Evolutionary conservation across 768 basidiomycete species (phyloP).

Genomic region (Crassisporium funariophilum): DNA sequence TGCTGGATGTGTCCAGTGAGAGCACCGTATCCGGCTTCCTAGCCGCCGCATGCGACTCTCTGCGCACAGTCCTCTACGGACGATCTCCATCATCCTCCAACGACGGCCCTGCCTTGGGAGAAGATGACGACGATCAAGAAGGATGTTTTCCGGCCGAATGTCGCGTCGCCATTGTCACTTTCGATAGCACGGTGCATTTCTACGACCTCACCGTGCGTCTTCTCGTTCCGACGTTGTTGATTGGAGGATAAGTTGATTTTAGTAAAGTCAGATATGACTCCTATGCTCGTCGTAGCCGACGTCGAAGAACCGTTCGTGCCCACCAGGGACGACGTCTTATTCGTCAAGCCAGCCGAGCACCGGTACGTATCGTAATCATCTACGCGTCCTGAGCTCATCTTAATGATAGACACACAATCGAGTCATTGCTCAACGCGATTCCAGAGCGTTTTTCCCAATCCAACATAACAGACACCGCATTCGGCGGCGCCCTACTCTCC

Average conservation of each 20-base stretch:
- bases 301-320: constrained; percentile 93
- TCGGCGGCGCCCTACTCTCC: constrained; percentile 78
- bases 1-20: constrained; percentile 78
- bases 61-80: constrained; percentile 66
- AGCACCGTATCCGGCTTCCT: constrained; percentile 73
- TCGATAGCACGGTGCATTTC: constrained; percentile 80
- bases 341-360: constrained; percentile 73
- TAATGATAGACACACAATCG: constrained; percentile 46
- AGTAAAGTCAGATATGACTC: constrained; percentile 50
- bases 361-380: constrained; percentile 44
- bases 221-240: constrained; percentile 10
- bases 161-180: constrained; percentile 80
- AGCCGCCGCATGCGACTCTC: constrained; percentile 58
- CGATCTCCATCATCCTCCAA: constrained; percentile 61
- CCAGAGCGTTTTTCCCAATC: constrained; percentile 61
- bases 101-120: too few species aligned
- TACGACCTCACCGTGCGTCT: constrained; percentile 82
- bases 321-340: constrained; percentile 61
- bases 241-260: constrained; percentile 25
- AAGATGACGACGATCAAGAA: constrained; percentile 37
- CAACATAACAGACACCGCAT: constrained; percentile 55
- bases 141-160: constrained; percentile 46
- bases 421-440: constrained; percentile 64
- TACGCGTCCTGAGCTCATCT: background rate
- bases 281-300: constrained; percentile 84